Evolutionary conservation across 2,329 filamentous ascomycete species (phyloP), one percentile per base, ranked within the genome.

Genomic region (Colletotrichum sp.): DNA sequence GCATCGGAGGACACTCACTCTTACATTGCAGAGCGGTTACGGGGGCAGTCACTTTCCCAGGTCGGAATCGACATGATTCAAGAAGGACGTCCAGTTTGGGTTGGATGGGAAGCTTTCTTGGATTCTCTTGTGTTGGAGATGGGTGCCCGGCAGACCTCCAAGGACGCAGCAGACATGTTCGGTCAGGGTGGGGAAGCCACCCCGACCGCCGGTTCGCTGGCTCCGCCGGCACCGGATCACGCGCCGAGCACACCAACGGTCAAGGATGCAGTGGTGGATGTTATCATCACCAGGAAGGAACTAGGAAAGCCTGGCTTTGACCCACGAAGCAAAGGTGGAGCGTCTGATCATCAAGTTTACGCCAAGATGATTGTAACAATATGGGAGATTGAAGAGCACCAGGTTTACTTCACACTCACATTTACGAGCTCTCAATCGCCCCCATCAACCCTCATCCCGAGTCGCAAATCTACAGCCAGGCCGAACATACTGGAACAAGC

Each of bases 351-450:
- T 66, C 87, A 86, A 79, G 83, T 91, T 0, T 91, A 91, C 77
- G 93, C 94, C 26, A 93, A 93, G 78, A 94, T 96, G 93, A 94
- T 95, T 63, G 91, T 96, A 26, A 94, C 92, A 1, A 90, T 94
- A 8, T 96, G 94, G 93, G 89, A 91, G 75, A 87, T 90, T n/a
- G 90, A 94, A 52, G 91, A 94, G 57, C 88, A 89, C 24, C 90
- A 93, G 78, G 91, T 89, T 12, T 95, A 93, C 83, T 96, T 92
- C 81, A 95, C 93, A 3, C 85, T 96, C 74, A 95, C 93, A 0
- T 96, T 96, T 76, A 96, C 94, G 13, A 92, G 89, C 76, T 89
- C 91, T 15, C 86, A 88, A 21, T 86, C 86, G 1, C 81, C 82
- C 0, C 71, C 82, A 3, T 80, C 85, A 0, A 80, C 82, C 1